Conservation (phyloP, 305 asterid species). For the Withania somnifera region DNA sequence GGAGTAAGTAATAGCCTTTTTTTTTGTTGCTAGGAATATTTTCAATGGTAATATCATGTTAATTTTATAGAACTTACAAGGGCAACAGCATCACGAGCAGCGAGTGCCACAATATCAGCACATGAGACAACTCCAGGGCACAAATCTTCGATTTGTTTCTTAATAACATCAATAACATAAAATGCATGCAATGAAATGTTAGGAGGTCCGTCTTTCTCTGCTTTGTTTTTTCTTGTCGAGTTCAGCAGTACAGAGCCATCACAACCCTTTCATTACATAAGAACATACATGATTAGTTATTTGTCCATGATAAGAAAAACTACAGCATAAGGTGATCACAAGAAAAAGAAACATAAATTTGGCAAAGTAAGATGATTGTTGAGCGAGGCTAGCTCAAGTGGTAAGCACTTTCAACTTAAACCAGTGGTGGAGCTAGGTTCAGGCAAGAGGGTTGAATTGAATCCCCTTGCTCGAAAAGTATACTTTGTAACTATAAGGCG, state of each 20-base stretch:
- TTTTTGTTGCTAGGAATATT: not conserved
- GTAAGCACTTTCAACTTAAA: no score
- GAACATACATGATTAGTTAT: not conserved
- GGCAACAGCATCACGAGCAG: conserved; percentile 6
- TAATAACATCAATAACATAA: conserved; percentile 46
- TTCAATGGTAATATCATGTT: not conserved
- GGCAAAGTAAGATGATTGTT: no score
- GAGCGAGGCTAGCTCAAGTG: no score
- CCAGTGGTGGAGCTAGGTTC: no score
- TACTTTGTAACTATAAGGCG: no score
- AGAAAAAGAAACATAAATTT: no score
- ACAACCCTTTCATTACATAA: conserved; percentile 19
- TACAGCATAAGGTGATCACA: no score
- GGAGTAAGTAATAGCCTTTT: not conserved
- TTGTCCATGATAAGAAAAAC: no score
- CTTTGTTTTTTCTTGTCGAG: conserved; percentile 6
- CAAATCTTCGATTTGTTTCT: conserved; percentile 43
- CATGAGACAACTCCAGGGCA: conserved; percentile 14
- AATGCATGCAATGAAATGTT: conserved; percentile 32
- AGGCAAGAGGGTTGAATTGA: no score
- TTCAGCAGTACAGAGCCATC: conserved; percentile 31
- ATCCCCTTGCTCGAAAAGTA: no score
- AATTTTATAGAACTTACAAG: not conserved
- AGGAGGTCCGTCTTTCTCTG: conserved; percentile 32
- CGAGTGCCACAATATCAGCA: conserved; percentile 6